Base-by-base conservation (phyloP, 768 basidiomycete genomes). In the Mrakia blollopis region DNA sequence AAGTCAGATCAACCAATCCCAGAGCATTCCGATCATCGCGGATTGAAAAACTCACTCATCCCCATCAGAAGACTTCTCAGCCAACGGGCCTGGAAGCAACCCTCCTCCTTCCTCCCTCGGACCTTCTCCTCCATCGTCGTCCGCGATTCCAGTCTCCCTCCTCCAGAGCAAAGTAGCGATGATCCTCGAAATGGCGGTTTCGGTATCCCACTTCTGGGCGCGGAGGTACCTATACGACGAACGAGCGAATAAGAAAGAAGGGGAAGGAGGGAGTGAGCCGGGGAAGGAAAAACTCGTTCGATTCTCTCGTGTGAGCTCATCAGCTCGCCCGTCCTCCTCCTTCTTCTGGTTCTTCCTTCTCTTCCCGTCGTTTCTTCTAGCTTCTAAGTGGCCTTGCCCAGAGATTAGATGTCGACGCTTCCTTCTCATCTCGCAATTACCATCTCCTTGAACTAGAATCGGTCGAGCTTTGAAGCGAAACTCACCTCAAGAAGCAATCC, bases 111-210 rank as follows among this genome's bases (percentile, higher is more conserved):
- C 63, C 18, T 62, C 76, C 28, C 41, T 35, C 39, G 50, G 32
- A 5, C 52, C 71, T 35, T 73, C 72, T 21, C 70, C 70, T 25
- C 70, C 70, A 54, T 77, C 77, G 32, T 73, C 72, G 35, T 74
- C 77, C 0, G 73, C 65, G 28, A 78, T 73, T 3, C 77, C 67
- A 25, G 69, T 69, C 44, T 78, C 77, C n/a, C 77, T 28, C 28
- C 77, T 50, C 77, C 77, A 78, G 44, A 74, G 30, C 35, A 78
- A 35, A 5, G 77, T 78, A 39, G 65, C 65, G 37, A 52, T 70
- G 44, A 78, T 50, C 23, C 73, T 65, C 9, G 52, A 44, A 44
- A 74, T 78, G 61, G 77, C 77, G 16, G 67, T 73, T 62, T 60
- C 10, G 2, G 44, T 32, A 30, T 62, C 39, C 77, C 77, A 78